These are phyloP conservation scores for Schwanniomyces yamadae DNA, from an alignment of 805 yeast species.

Conservation along the genomic window DNA sequence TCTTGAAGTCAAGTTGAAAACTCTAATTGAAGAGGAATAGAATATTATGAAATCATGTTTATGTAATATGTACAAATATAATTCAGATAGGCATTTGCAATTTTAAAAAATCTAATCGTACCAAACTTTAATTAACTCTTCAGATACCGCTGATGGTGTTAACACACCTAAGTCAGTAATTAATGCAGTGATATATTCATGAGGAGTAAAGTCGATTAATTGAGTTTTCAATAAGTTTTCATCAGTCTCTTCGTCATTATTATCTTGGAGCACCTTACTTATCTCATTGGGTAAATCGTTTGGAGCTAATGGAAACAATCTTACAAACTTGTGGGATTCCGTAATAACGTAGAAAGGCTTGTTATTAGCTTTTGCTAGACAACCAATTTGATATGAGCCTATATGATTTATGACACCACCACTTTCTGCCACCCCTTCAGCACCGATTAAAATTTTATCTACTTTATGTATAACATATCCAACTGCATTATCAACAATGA, in stretches of 20 bases:
- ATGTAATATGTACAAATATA: background rate
- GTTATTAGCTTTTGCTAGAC: constrained; percentile 83
- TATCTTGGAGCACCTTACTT: constrained; percentile 20
- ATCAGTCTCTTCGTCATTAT: constrained; percentile 20
- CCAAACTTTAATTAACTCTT: constrained; percentile 97
- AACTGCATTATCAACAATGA: constrained; percentile 90
- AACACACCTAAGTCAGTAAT: constrained; percentile 95
- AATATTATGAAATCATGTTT: background rate
- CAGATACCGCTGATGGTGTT: constrained; percentile 98
- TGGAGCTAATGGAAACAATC: constrained; percentile 92
- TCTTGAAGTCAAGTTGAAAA: constrained; percentile 29
- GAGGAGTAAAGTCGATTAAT: constrained; percentile 88
- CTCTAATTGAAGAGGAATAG: constrained; percentile 3
- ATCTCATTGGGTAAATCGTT: constrained; percentile 73
- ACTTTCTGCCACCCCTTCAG: constrained; percentile 98
- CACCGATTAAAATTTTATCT: constrained; percentile 93
- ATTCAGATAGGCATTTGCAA: too few relatives aligned
- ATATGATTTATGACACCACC: constrained; percentile 97
- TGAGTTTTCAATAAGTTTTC: constrained; percentile 28
- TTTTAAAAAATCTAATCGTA: constrained; percentile 55
- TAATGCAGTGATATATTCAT: constrained; percentile 90
- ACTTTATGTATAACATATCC: constrained; percentile 89
- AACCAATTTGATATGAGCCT: constrained; percentile 94
- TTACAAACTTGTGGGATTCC: constrained; percentile 93
- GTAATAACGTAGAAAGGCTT: constrained; percentile 94